Evolutionary conservation across 768 basidiomycete species (phyloP).

Genomic region (Phlebiopsis gigantea): DNA sequence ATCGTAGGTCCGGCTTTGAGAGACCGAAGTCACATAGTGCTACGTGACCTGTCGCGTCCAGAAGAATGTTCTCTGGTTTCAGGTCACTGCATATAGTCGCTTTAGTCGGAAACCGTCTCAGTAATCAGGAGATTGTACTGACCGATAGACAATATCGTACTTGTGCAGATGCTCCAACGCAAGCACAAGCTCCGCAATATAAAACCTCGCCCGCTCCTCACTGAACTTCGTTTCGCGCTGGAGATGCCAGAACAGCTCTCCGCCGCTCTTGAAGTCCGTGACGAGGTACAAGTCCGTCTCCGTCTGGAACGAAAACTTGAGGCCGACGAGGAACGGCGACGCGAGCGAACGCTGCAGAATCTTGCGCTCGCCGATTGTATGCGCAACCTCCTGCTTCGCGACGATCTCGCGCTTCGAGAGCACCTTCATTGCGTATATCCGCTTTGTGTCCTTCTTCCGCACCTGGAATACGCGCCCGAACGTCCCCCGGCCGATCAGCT

Average conservation of each 20-base stretch:
- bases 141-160: constrained; percentile 93
- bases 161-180: constrained; percentile 97
- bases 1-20: constrained; percentile 90
- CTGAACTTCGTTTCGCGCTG: constrained; percentile 92
- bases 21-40: constrained; percentile 98
- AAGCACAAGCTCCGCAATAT: constrained; percentile 91
- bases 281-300: constrained; percentile 93
- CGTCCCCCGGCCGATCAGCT: constrained; percentile 96
- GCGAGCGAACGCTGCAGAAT: constrained; percentile 92
- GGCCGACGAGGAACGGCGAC: constrained; percentile 94
- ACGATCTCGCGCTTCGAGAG: constrained; percentile 98
- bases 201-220: constrained; percentile 93
- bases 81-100: constrained; percentile 56
- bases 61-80: constrained; percentile 97
- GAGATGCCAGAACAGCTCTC: constrained; percentile 97
- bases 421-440: constrained; percentile 99
- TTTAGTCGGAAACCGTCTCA: neutral
- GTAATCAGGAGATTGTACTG: constrained; percentile 31
- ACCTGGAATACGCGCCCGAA: constrained; percentile 99
- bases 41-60: constrained; percentile 97
- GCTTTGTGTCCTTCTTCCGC: constrained; percentile 94
- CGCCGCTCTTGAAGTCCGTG: constrained; percentile 98
- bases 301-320: constrained; percentile 98
- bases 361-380: constrained; percentile 99
- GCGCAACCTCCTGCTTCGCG: constrained; percentile 98